A percentile compares a stretch with the other conserved stretches of the same genome.
Evolutionary conservation across 2,329 filamentous ascomycete species (phyloP).

Genomic region (Trichoderma sp.): DNA sequence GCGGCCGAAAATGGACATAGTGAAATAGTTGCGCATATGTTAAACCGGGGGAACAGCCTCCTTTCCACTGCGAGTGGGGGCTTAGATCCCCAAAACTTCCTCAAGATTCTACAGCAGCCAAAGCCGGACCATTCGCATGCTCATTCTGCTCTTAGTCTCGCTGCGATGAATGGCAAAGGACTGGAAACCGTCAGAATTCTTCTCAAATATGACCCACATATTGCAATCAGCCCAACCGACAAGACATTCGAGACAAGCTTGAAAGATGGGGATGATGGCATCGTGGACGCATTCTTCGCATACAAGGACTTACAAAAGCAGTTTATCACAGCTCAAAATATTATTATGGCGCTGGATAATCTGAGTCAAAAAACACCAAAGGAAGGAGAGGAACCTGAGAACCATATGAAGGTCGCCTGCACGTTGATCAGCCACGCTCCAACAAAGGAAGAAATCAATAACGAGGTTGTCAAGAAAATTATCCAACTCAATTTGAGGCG

Average conservation of each 20-base stretch:
- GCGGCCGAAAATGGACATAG: fast-evolving
- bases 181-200: not conserved
- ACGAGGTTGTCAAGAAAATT: not conserved
- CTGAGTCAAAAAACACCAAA: not conserved
- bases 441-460: not conserved
- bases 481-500: not conserved
- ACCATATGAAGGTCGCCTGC: not conserved
- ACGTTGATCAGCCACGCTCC: not conserved
- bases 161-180: fast-evolving
- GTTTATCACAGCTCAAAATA: not conserved
- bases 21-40: not conserved
- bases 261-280: not conserved
- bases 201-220: not conserved
- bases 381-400: not conserved
- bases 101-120: not conserved
- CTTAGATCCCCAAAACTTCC: not conserved
- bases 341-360: not conserved
- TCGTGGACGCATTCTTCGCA: not conserved
- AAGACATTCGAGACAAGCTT: not conserved
- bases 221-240: not conserved
- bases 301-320: not conserved
- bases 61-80: not conserved
- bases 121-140: not conserved
- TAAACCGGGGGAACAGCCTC: not conserved
- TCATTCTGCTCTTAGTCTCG: not conserved